Base-by-base conservation (phyloP, 805 yeast species). In the Sugiyamaella floridensis region DNA sequence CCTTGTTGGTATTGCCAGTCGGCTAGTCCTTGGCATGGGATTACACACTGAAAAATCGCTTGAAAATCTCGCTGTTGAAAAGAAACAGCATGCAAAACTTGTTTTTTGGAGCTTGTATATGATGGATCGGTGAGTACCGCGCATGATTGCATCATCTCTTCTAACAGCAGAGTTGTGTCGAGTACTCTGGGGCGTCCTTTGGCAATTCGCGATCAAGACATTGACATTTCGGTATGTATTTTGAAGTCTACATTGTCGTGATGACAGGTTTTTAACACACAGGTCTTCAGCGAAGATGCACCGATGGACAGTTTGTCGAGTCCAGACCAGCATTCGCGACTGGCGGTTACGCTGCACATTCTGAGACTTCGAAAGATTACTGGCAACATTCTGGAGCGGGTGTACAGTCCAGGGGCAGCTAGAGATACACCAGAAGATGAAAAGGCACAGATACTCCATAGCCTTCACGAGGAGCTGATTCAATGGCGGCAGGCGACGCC, bases 121-220 rank as follows among this genome's bases (percentile, higher is more conserved):
- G 52, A 55, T 63, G 52, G 66, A 63, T 43, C 52, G 82, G 37
- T 32, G n/a, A 8, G 37, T 32, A 11, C 9, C 37, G 4, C 10
- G 4, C n/a, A 10, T 32, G 37, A 11, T 11, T 8, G 4, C 3
- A 4, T 11, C 12, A 14, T 32, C 9, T 14, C 12, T 3, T 32
- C 37, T 32, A 32, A 32, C 37, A 11, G 37, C 12, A 32, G 37
- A 43, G 64, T 76, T 18, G 71, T 79, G 18, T 74, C 80, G 4
- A 65, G 75, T 11, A 71, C 78, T 14, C 60, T 79, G 20, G 81
- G 82, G 1, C 68, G 82, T 40, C 76, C 78, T 1, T 67, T 76
- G 22, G 71, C 76, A 0, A 63, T 80, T 16, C 71, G 73, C 37
- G 83, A 79, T 53, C 72, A 72, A 49, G 81, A 78, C 55, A 75